Conservation (phyloP, 805 yeast species). For the Cyberlindnera samutprakarnensis region DNA sequence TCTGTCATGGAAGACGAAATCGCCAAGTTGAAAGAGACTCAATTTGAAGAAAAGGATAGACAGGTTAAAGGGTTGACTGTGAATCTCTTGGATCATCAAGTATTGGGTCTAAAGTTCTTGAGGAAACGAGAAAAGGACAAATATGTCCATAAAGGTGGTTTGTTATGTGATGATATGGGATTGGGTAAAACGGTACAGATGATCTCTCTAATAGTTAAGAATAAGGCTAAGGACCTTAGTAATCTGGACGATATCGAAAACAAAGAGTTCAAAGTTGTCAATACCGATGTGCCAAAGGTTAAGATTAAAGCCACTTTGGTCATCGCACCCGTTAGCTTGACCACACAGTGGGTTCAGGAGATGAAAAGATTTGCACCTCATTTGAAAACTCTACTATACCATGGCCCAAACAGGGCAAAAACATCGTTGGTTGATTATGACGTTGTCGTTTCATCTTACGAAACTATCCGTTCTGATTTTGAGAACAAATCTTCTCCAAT, state of each 20-base stretch:
- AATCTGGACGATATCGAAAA: constrained; percentile 5
- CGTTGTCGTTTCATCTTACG: constrained; percentile 62
- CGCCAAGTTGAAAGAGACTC: constrained; percentile 6
- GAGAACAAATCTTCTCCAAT: constrained; percentile 20
- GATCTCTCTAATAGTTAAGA: constrained; percentile 43
- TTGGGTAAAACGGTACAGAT: constrained; percentile 82
- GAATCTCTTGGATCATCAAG: constrained; percentile 37
- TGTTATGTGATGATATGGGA: constrained; percentile 89
- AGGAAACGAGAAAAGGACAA: constrained; percentile 27
- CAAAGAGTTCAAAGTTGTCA: constrained; percentile 1
- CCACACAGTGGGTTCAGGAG: constrained; percentile 70
- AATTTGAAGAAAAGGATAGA: constrained; percentile 16
- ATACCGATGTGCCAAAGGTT: constrained; percentile 9
- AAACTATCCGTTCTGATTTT: constrained; percentile 39
- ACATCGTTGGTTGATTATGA: constrained; percentile 41
- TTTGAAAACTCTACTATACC: constrained; percentile 44
- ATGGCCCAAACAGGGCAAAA: constrained; percentile 33
- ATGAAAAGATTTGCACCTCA: constrained; percentile 42
- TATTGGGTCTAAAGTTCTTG: constrained; percentile 36
- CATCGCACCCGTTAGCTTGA: constrained; percentile 67
- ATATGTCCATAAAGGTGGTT: constrained; percentile 38
- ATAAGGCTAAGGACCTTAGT: constrained; percentile 15
- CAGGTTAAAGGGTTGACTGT: constrained; percentile 32
- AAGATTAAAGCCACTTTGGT: constrained; percentile 41
- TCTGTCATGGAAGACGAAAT: constrained; percentile 13